phyloP scores from a whole-genome alignment of 2,329 filamentous ascomycete genomes.

The Moelleriella libera region DNA sequence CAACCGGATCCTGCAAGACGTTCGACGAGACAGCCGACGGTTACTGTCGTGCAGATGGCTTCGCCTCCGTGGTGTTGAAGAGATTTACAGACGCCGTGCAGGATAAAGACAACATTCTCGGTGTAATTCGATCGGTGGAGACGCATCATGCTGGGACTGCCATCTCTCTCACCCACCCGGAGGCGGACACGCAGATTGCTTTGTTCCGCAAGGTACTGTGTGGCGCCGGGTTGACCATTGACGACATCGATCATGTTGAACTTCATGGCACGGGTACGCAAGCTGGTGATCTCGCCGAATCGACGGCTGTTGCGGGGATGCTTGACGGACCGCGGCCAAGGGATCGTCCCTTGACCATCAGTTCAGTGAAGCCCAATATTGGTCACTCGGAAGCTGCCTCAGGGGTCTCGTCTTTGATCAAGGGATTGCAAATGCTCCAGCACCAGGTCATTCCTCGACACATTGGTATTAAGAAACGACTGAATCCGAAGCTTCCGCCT shows the following conservation, averaged over 20 bases:
- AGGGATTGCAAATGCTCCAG: slow-evolving; percentile 16
- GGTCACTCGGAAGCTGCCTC: slow-evolving; percentile 38
- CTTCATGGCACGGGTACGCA: slow-evolving; percentile 85
- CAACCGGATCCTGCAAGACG: background rate
- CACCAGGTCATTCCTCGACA: slow-evolving; percentile 11
- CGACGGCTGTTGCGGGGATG: slow-evolving; percentile 65
- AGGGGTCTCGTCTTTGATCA: slow-evolving; percentile 15
- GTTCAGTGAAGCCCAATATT: slow-evolving; percentile 46
- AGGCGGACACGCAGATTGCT: slow-evolving; percentile 58
- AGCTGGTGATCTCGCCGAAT: slow-evolving; percentile 69
- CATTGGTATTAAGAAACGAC: slow-evolving; percentile 7
- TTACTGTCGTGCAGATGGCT: slow-evolving; percentile 68
- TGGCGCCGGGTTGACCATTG: slow-evolving; percentile 58
- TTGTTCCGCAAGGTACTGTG: slow-evolving; percentile 58
- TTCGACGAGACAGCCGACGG: slow-evolving; percentile 44
- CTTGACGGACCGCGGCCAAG: slow-evolving; percentile 17
- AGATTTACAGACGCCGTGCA: slow-evolving; percentile 59
- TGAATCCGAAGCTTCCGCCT: slow-evolving; percentile 15
- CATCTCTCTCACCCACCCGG: slow-evolving; percentile 70
- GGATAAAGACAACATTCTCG: slow-evolving; percentile 62
- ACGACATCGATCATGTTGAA: slow-evolving; percentile 68
- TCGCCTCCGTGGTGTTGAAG: slow-evolving; percentile 63
- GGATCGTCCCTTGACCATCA: background rate
- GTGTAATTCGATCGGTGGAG: slow-evolving; percentile 56
- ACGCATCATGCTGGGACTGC: slow-evolving; percentile 75